A percentile compares a stretch with the other conserved stretches of the same genome.
phyloP scores from a whole-genome alignment of 1,284 basidiomycete genomes.

The Fereydounia khargensis region DNA sequence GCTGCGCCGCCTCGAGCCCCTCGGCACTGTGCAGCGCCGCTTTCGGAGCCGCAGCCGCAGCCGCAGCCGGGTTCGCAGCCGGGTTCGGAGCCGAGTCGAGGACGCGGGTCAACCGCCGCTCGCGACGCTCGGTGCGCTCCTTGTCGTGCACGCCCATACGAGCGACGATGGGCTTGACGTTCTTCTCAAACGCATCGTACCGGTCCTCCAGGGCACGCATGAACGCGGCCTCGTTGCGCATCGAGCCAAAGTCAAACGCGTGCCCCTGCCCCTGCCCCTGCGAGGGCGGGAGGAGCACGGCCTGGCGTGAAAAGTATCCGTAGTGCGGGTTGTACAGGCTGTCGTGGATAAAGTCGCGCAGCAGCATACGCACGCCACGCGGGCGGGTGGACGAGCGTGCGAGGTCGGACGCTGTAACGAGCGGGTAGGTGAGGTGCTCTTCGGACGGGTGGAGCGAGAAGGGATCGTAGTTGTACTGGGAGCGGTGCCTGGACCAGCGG shows the following conservation, averaged over 20 bases:
- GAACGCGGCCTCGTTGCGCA: constrained; percentile 74
- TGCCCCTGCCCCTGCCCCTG: not conserved
- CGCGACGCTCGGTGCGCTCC: not conserved
- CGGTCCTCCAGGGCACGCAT: constrained; percentile 74
- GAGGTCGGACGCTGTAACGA: constrained; percentile 38
- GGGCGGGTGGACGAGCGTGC: constrained; percentile 60
- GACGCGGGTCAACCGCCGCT: not conserved
- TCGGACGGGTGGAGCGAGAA: constrained; percentile 42
- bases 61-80: not conserved
- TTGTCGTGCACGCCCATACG: not conserved
- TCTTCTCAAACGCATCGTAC: constrained; percentile 53
- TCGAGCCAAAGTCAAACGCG: constrained; percentile 69
- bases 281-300: constrained; percentile 20
- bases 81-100: constrained; percentile 1
- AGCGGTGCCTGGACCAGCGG: constrained; percentile 39
- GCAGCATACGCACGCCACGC: constrained; percentile 83
- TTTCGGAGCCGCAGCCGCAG: not conserved
- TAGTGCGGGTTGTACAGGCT: constrained; percentile 94
- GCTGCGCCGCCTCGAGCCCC: constrained; percentile 34
- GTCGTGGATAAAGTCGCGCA: constrained; percentile 95
- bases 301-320: constrained; percentile 74
- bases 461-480: constrained; percentile 55
- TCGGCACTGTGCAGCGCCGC: constrained; percentile 22
- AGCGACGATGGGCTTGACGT: constrained; percentile 6
- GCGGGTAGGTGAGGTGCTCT: constrained; percentile 40